Evolutionary conservation across 441 rosid species (phyloP).

Genomic region (Populus hybrid): DNA sequence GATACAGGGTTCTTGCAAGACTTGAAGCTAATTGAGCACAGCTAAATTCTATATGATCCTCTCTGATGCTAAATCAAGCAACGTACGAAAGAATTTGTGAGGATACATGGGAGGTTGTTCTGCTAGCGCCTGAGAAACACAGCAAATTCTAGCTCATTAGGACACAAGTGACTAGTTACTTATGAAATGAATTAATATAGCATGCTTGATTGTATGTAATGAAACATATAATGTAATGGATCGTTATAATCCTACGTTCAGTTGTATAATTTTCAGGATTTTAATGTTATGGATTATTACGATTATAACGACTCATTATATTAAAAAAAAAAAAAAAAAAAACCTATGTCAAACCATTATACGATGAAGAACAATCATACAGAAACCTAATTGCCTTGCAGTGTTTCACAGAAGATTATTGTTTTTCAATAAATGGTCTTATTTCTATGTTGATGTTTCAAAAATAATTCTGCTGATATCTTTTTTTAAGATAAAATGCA

Average conservation of each 20-base stretch:
- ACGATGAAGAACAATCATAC: no score
- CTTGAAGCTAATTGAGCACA: background rate
- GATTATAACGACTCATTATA: no score
- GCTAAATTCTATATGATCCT: slow-evolving; percentile 32
- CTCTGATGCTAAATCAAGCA: slow-evolving; percentile 70
- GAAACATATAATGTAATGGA: no score
- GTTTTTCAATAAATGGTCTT: background rate
- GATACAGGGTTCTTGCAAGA: background rate
- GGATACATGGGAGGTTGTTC: slow-evolving; percentile 84
- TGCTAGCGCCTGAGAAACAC: slow-evolving; percentile 61
- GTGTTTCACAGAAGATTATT: background rate
- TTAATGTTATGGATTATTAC: no score
- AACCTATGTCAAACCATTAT: no score
- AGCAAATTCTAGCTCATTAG: slow-evolving; percentile 11
- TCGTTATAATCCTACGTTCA: no score
- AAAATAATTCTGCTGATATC: background rate
- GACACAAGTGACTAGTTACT: background rate
- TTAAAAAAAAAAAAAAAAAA: no score
- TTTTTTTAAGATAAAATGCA: background rate
- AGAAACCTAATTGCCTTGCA: background rate
- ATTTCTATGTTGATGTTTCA: background rate
- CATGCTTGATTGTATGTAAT: no score
- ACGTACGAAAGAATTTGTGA: slow-evolving; percentile 66
- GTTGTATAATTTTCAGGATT: no score
- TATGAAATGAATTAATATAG: background rate